A percentile compares a stretch with the other conserved stretches of the same genome.
These are phyloP conservation scores for Thalassiosira pacifica DNA, from an alignment of 352 stramenopile genomes.

Conservation along the genomic window DNA sequence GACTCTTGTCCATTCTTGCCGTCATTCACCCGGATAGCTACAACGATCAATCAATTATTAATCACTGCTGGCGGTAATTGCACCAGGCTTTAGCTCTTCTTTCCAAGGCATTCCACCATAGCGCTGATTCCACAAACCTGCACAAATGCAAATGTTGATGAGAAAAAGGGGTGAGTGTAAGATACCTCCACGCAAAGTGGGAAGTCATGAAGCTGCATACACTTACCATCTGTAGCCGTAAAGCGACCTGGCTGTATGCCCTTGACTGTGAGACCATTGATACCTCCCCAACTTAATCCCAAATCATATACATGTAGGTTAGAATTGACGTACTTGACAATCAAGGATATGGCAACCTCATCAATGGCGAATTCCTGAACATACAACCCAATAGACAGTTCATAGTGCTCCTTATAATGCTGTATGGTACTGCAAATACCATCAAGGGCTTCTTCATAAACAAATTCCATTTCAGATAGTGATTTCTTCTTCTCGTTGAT, in stretches of 20 bases:
- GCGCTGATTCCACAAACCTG: conserved; percentile 82
- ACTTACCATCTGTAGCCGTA: conserved; percentile 77
- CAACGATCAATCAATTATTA: no score
- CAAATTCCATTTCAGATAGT: conserved; percentile 51
- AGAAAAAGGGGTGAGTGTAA: conserved; percentile 3
- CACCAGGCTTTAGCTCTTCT: conserved; percentile 31
- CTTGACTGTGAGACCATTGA: conserved; percentile 84
- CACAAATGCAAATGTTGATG: not conserved
- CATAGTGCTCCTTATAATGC: conserved; percentile 80
- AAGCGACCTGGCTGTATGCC: conserved; percentile 83
- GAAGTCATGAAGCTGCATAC: no score
- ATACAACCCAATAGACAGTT: conserved; percentile 85
- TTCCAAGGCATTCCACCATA: conserved; percentile 66
- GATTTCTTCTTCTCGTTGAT: conserved; percentile 50
- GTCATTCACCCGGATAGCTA: no score
- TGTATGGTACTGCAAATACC: conserved; percentile 73
- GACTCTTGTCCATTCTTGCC: no score
- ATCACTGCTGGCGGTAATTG: no score
- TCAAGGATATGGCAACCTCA: conserved; percentile 71
- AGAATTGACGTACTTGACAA: conserved; percentile 82
- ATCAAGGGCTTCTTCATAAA: conserved; percentile 49
- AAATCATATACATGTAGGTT: conserved; percentile 79
- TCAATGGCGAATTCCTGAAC: conserved; percentile 87
- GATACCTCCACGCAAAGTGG: not conserved
- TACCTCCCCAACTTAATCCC: conserved; percentile 84